Percentiles rank a stretch among this genome's conserved stretches.
phyloP scores from a whole-genome alignment of 495 filamentous ascomycete genomes.

The Penicillium ucsense region DNA sequence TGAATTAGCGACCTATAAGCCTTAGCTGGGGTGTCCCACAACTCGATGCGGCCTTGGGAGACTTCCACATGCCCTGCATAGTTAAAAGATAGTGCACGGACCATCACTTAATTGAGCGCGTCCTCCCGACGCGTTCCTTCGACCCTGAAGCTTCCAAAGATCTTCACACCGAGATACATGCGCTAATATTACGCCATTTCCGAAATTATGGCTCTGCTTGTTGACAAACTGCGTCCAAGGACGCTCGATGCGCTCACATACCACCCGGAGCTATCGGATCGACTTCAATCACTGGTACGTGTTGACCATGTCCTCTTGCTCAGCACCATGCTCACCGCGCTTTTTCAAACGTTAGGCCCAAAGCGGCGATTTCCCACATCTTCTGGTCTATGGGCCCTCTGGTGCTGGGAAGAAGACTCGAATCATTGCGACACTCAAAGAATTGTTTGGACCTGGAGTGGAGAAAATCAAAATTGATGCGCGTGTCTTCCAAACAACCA shows the following conservation, averaged over 20 bases:
- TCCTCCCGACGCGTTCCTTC: conserved; percentile 29
- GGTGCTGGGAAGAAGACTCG: conserved; percentile 97
- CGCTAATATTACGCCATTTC: not conserved
- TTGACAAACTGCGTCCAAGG: conserved; percentile 90
- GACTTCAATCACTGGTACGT: conserved; percentile 76
- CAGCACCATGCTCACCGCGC: conserved; percentile 1
- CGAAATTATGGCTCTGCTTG: conserved; percentile 61
- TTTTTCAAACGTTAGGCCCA: conserved; percentile 55
- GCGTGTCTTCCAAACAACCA: conserved; percentile 87
- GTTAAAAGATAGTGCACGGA: conserved; percentile 18
- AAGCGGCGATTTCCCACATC: conserved; percentile 93
- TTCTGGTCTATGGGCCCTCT: conserved; percentile 91
- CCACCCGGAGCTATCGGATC: conserved; percentile 77
- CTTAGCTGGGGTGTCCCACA: too few relatives aligned
- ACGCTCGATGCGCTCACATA: conserved; percentile 81
- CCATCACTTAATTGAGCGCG: conserved; percentile 34
- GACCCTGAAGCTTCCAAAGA: conserved; percentile 10
- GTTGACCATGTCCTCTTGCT: not conserved
- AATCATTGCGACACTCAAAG: conserved; percentile 85
- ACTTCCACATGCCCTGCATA: too few relatives aligned
- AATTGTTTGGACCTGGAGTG: conserved; percentile 83
- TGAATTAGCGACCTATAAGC: too few relatives aligned
- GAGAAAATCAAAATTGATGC: conserved; percentile 98
- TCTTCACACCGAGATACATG: not conserved
- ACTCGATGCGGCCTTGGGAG: too few relatives aligned